Evolutionary conservation across 208 protist species (phyloP), one percentile per base, ranked within the genome.

Genomic region (Kentomonas sorsogonicus): DNA sequence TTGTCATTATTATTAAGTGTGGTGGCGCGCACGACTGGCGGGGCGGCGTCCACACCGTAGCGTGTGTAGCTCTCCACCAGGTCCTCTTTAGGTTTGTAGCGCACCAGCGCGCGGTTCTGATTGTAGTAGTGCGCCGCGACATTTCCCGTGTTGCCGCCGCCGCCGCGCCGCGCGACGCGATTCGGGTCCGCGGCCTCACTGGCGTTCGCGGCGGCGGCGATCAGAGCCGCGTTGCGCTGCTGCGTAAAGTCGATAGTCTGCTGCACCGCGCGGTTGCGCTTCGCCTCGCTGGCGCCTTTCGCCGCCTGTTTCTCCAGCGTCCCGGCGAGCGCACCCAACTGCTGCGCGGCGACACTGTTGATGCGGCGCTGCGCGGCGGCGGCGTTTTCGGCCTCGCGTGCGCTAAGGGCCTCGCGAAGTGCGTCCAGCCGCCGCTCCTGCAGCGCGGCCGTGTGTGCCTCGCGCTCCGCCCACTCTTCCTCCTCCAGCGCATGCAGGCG

Each of bases 401-500:
- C 74, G n/a, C 63, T 48, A 36, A 96, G 59, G 15, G 77, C 66
- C 2, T 66, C 58, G 39, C 72, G 57, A 33, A 92, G 75, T 10
- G 39, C 58, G 7, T 88, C 72, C 13, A 93, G 74, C n/a, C 85
- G 84, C 4, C 80, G 76, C 50, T 85, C 36, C 56, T 88, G 80
- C 56, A 94, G 67, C 56, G 82, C 68, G 56, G 51, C 68, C 29
- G 91, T 65, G 63, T 94, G 85, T 31, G 64, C 72, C 67, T 96
- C 86, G 5, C 85, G 76, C 39, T 96, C 90, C 5, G 72, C 39
- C 76, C 90, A 92, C 74, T 96, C 90, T 53, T 84, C 66, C 58
- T 89, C 69, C 63, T 96, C 86, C 45, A 96, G 72, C 50, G 70
- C 72, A 54, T 84, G 86, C 26, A 96, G 74, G 22, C 65, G 30